Percentiles rank a stretch among this genome's conserved stretches.
Evolutionary conservation across 768 basidiomycete species (phyloP).

Genomic region (Agaricus sinodeliciosus): DNA sequence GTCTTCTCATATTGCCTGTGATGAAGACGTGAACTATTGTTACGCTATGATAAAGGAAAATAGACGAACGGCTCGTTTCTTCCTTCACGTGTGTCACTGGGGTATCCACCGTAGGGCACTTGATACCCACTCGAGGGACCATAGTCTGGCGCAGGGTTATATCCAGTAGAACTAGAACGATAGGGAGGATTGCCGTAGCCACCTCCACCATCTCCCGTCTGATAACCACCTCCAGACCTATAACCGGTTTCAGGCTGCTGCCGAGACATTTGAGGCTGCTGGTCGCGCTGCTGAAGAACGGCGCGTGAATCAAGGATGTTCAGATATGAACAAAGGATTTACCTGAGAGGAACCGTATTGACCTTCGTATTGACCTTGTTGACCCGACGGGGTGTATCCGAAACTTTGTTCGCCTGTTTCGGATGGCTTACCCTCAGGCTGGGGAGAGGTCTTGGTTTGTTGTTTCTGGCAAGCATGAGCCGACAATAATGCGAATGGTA

Average conservation of each 20-base stretch:
- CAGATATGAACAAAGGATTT: neutral
- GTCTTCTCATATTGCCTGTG: neutral
- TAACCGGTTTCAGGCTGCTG: neutral
- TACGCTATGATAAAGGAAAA: neutral
- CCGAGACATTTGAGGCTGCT: neutral
- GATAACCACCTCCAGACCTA: neutral
- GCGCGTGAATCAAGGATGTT: neutral
- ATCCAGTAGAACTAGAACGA: neutral
- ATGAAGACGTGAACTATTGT: too few relatives aligned
- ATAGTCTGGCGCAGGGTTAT: neutral
- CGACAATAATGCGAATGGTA: neutral
- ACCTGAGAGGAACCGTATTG: neutral
- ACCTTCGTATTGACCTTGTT: neutral
- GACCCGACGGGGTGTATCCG: neutral
- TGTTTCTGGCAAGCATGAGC: neutral
- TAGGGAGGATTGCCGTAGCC: neutral
- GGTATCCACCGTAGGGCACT: neutral
- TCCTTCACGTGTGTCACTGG: neutral
- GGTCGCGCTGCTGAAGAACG: neutral
- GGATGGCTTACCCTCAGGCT: neutral
- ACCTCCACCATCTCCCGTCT: neutral
- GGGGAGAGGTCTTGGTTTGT: neutral
- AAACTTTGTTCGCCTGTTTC: neutral
- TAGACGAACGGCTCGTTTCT: constrained; percentile 2
- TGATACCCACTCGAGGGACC: neutral